Base-by-base conservation (phyloP, 108 stramenopile genomes). In the Nitzschia putrida region DNA sequence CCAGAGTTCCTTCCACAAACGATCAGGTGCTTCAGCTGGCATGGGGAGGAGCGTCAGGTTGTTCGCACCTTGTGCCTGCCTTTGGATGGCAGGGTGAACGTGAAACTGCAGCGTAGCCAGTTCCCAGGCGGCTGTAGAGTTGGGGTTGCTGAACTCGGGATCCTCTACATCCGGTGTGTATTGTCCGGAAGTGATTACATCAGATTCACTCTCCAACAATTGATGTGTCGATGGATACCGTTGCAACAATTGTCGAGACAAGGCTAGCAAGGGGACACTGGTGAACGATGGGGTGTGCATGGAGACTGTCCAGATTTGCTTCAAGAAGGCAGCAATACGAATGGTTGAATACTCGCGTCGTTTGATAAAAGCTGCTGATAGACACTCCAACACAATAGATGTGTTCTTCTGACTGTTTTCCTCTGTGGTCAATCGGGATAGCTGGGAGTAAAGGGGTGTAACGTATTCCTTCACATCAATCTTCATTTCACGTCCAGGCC, bases 381-480 rank as follows among this genome's bases (percentile, higher is more conserved):
- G 77, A 61, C 91, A 92, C 39, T 81, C 73, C 20, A 95, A 69
- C 21, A 83, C 60, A 14, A 77, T 67, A 10, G 79, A 76, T 16
- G 83, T 80, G 23, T 74, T 78, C 40, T 71, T 66, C 21, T 69
- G 56, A 18, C 60, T 69, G 38, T 64, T 75, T 25, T 24, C 71
- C 23, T 81, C 84, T 61, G 74, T 73, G 6, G 56, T 57, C 14
- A 80, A 47, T n/a, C 75, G 68, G 12, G 85, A 77, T 10, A 93
- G 44, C 53, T 85, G 81, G 25, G 74, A 85, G 60, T 93, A 95
- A 9, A 95, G 80, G 38, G 89, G 91, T 22, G 83, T 81, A 38
- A 95, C 70, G 64, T 90, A 92, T 58, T 93, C 91, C 47, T 91
- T 92, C 22, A 80, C 81, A 68, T 95, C 94, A 43, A 93, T 86